Base-by-base conservation (phyloP, 768 basidiomycete species). In the Rubroboletus pulcherrimus region DNA sequence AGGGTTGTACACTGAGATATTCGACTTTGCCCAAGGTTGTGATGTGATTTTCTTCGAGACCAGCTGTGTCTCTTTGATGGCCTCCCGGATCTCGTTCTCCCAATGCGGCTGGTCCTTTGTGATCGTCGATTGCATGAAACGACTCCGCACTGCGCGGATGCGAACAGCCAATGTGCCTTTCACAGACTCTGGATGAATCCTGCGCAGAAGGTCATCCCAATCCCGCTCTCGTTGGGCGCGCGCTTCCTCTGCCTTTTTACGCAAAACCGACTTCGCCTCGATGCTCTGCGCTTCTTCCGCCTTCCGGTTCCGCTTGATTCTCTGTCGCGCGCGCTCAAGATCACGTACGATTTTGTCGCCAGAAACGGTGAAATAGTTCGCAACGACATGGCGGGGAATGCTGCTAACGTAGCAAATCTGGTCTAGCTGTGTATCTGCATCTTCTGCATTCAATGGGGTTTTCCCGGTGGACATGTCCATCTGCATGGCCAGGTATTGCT, bases 231-330 rank as follows among this genome's bases (percentile, higher is more conserved):
- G 78, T 53, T 81, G 77, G 10, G 66, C 64, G 41, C 77, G 79
- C 0, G 84, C 82, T 54, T 86, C 84, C 24, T 83, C 81, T 4
- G 83, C 86, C 70, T 86, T 91, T 66, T 76, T 78, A 3, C 77
- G 84, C 4, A 90, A 71, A 5, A 77, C 72, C 3, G 78, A 76
- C 60, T 82, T 81, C 19, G 76, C 77, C 54, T 81, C 79, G 7
- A 73, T 71, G 14, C 71, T 67, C 37, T 74, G 70, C 15, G 69
- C 71, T 39, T 70, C 57, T 60, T 62, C 54, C 38, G 59, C 63
- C 34, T 56, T 66, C 41, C 59, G 65, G 40, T 70, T 64, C 42
- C 69, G 73, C 46, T 71, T 72, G 14, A 70, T 59, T 61, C 69
- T 76, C 33, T 66, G 68, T 10, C 66, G 69, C 15, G 74, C 70